Base-by-base conservation (phyloP, 1,284 basidiomycete species). In the Austroboletus novae-zelandiae region DNA sequence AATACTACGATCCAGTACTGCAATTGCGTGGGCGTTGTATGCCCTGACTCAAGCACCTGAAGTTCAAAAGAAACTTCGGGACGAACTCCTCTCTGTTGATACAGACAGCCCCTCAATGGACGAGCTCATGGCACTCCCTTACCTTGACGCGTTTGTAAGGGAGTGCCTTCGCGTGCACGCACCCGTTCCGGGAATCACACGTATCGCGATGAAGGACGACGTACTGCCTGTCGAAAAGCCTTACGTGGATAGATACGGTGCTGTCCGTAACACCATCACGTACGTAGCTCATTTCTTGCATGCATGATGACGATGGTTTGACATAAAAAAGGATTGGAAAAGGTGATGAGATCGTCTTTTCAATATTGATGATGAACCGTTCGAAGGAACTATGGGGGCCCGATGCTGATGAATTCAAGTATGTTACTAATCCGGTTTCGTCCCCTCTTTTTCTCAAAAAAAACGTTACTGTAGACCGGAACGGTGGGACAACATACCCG, bases 81-180 rank as follows among this genome's bases (percentile, higher is more conserved):
- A 78, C 2, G 93, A 95, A 63, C 71, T 89, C 1, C 60, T 73
- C 7, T 59, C 67, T 0, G 61, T 82, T 8, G 60, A 68, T 1
- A 76, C 73, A 0, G 79, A 83, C 18, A 74, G 61, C 6, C 79
- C 79, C 2, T 74, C 76, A 0, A 81, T 83, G 77, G 83, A 86
- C 17, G 74, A 82, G 42, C 71, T 86, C 17, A 77, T 77, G 47
- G 62, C 72, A 4, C 69, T 85, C 4, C 74, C 77, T 4, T 85
- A 83, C 55, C 80, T 85, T 18, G 82, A 85, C 55, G 68, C 71
- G 30, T 82, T 91, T 9, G 72, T 88, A 4, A 78, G 81, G 18
- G 91, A 94, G 67, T 74, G 75, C 0, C 70, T 93, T 36, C 77
- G 91, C 7, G 54, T 91, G 13, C 72, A 84, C 58, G 58, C 81